Evolutionary conservation across 2,329 filamentous ascomycete genomes (phyloP).

Genomic region (Sclerotinia trifoliorum): DNA sequence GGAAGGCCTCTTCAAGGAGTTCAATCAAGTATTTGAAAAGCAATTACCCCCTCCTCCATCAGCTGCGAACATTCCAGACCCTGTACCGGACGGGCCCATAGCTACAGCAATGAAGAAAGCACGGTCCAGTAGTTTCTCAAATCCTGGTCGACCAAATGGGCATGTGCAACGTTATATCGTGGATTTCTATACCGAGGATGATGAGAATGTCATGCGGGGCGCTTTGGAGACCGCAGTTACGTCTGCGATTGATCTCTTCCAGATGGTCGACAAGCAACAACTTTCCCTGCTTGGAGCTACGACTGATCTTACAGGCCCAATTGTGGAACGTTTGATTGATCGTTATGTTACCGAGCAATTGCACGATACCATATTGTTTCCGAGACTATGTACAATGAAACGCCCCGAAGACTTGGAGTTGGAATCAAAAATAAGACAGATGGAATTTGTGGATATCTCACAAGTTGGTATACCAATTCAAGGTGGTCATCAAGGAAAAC

Average conservation of each 20-base stretch:
- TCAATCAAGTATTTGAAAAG: constrained; percentile 80
- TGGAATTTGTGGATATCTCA: constrained; percentile 90
- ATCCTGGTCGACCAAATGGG: constrained; percentile 41
- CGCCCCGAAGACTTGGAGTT: constrained; percentile 81
- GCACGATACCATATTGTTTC: constrained; percentile 80
- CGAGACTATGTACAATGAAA: constrained; percentile 74
- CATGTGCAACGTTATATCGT: constrained; percentile 42
- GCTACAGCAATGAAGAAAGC: constrained; percentile 54
- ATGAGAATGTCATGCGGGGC: constrained; percentile 85
- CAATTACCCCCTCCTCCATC: constrained; percentile 75
- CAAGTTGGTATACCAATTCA: constrained; percentile 89
- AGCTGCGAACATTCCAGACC: constrained; percentile 58
- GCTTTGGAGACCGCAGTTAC: constrained; percentile 91
- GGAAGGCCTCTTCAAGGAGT: constrained; percentile 86
- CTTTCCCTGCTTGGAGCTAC: constrained; percentile 87
- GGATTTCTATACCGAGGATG: constrained; percentile 76
- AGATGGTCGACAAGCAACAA: constrained; percentile 93
- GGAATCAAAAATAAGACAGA: constrained; percentile 85
- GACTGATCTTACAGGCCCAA: constrained; percentile 86
- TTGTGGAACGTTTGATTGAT: constrained; percentile 93
- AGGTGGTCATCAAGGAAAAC: constrained; percentile 73
- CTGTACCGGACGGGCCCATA: constrained; percentile 56
- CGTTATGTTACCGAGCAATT: constrained; percentile 92
- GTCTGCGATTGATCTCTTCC: constrained; percentile 91
- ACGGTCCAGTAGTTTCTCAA: constrained; percentile 50